phyloP scores from a whole-genome alignment of 192 early-diverging fungal species.

The Entomortierella chlamydospora region DNA sequence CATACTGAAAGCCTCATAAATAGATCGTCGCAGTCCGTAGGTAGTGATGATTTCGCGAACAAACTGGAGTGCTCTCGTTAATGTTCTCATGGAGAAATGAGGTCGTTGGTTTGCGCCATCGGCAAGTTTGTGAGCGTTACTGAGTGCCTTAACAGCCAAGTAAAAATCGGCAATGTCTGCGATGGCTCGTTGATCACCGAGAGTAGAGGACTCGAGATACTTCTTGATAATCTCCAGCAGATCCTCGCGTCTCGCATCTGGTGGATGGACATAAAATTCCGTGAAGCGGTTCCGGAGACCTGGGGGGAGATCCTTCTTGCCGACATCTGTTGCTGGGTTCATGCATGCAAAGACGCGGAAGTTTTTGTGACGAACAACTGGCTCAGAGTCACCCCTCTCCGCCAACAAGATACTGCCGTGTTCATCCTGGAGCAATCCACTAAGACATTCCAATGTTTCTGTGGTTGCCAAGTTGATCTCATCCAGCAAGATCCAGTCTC shows the following conservation, averaged over 20 bases:
- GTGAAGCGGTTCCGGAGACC: conserved; percentile 93
- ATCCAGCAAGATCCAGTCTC: conserved; percentile 97
- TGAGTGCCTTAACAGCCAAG: conserved; percentile 74
- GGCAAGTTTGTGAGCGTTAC: conserved; percentile 77
- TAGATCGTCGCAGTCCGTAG: conserved; percentile 85
- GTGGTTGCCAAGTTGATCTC: conserved; percentile 97
- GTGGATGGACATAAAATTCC: conserved; percentile 94
- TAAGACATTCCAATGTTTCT: conserved; percentile 95
- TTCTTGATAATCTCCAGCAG: conserved; percentile 82
- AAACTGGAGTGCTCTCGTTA: conserved; percentile 90
- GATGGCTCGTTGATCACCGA: conserved; percentile 69
- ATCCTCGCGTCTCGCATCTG: conserved; percentile 85
- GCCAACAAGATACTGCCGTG: conserved; percentile 87
- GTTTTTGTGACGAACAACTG: conserved; percentile 86
- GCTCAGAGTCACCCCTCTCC: conserved; percentile 91
- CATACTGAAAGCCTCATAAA: conserved; percentile 96
- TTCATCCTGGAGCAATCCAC: conserved; percentile 86
- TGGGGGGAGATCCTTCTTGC: conserved; percentile 94
- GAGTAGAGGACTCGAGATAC: conserved; percentile 74
- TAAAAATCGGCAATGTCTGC: conserved; percentile 88
- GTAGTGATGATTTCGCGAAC: conserved; percentile 72
- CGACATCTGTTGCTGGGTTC: conserved; percentile 99
- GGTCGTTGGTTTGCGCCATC: conserved; percentile 91
- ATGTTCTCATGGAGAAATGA: conserved; percentile 93
- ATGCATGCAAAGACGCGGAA: conserved; percentile 99